A percentile compares a stretch with the other conserved stretches of the same genome.
These are phyloP conservation scores for Streptanthus diversifolius DNA, from an alignment of 345 rosid genomes.

Conservation along the genomic window DNA sequence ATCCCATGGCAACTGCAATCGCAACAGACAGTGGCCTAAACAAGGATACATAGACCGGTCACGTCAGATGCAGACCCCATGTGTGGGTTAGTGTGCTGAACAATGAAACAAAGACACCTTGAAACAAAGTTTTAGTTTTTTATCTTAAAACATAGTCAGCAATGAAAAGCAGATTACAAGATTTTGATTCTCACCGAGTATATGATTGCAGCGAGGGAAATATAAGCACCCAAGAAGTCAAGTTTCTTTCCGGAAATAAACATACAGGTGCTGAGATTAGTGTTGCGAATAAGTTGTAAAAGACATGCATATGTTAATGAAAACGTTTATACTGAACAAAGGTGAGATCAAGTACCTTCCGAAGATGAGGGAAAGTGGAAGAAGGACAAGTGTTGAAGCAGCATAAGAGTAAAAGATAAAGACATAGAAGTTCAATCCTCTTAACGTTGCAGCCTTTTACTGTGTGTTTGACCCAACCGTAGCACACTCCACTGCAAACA, in stretches of 20 bases:
- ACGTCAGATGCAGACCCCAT: constrained; percentile 35
- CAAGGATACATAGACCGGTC: constrained; percentile 36
- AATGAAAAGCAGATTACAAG: not conserved
- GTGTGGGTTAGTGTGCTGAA: constrained; percentile 21
- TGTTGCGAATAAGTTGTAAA: constrained; percentile 24
- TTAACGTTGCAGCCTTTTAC: constrained; percentile 38
- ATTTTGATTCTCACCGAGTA: constrained; percentile 34
- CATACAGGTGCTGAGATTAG: constrained; percentile 35
- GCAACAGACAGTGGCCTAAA: constrained; percentile 41
- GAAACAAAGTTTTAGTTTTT: not conserved
- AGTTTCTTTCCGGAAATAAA: constrained; percentile 35
- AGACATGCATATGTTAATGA: constrained; percentile 17
- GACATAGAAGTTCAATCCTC: constrained; percentile 38
- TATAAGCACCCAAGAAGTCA: constrained; percentile 38
- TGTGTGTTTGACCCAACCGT: constrained; percentile 31
- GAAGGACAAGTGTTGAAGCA: constrained; percentile 18
- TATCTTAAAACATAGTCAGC: not conserved
- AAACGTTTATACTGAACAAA: not conserved
- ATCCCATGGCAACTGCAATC: constrained; percentile 33
- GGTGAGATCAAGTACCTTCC: constrained; percentile 9
- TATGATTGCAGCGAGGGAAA: constrained; percentile 26
- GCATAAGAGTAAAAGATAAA: constrained; percentile 27
- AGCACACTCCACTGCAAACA: constrained; percentile 23
- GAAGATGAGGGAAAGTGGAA: constrained; percentile 25
- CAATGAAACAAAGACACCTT: constrained; percentile 23